Percentiles rank a stretch among this genome's conserved stretches.
Conservation (phyloP, 345 rosid genomes). For the Sonneratia caseolaris region DNA sequence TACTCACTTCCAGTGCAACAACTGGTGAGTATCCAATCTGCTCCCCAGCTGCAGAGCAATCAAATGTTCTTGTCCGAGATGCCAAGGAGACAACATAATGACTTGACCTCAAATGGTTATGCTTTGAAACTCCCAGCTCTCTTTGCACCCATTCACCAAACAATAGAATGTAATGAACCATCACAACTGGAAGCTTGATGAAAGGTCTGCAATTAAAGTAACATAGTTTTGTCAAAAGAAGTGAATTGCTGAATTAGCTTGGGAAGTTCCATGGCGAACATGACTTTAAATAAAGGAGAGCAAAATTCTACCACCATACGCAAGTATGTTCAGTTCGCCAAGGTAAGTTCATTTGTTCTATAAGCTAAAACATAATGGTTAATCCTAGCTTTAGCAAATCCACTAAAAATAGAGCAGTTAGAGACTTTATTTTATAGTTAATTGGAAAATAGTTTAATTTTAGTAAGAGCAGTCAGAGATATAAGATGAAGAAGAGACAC, state of each 20-base stretch:
- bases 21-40: constrained; percentile 65
- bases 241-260: background rate
- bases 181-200: constrained; percentile 49
- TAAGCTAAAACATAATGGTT: background rate
- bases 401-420: background rate
- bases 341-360: background rate
- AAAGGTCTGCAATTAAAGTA: constrained; percentile 54
- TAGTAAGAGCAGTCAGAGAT: background rate
- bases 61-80: constrained; percentile 65
- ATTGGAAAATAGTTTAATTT: too few species aligned
- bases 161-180: constrained; percentile 31
- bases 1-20: constrained; percentile 57
- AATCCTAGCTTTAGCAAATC: background rate
- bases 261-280: background rate
- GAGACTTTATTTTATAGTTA: background rate
- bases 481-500: background rate
- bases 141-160: constrained; percentile 44
- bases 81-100: constrained; percentile 46
- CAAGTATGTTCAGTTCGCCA: background rate
- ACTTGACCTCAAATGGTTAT: constrained; percentile 34
- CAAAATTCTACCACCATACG: background rate
- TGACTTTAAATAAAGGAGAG: background rate
- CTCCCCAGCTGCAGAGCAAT: constrained; percentile 65
- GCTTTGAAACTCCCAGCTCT: constrained; percentile 28
- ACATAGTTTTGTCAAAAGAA: background rate